Evolutionary conservation across 306 rosid species (phyloP).

Genomic region (Lathyrus oleraceus): DNA sequence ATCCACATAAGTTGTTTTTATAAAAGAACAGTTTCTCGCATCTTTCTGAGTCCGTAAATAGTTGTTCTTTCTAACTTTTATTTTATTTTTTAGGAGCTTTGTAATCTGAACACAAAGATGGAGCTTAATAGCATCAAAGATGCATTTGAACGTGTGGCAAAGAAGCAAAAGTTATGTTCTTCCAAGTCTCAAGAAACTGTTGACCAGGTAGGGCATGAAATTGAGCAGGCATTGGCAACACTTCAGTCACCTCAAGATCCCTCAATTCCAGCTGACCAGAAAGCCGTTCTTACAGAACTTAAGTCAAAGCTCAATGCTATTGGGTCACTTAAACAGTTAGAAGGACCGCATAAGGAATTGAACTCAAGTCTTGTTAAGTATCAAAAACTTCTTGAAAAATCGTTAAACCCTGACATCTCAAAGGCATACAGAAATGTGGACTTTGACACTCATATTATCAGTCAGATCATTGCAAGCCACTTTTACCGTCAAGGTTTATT

Average conservation of each 20-base stretch:
- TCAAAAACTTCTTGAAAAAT: slow-evolving; percentile 64
- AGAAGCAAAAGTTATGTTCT: slow-evolving; percentile 85
- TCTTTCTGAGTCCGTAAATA: slow-evolving; percentile 27
- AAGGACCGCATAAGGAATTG: slow-evolving; percentile 70
- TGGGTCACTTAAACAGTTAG: slow-evolving; percentile 58
- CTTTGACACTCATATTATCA: slow-evolving; percentile 65
- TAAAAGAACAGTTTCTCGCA: background rate
- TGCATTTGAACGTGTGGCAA: slow-evolving; percentile 78
- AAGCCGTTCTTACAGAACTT: slow-evolving; percentile 59
- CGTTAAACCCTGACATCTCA: slow-evolving; percentile 71
- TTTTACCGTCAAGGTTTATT: slow-evolving; percentile 67
- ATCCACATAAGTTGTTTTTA: slow-evolving; percentile 3
- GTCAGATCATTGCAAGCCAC: slow-evolving; percentile 71
- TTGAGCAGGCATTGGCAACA: slow-evolving; percentile 60
- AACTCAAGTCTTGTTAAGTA: slow-evolving; percentile 57
- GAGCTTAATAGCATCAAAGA: slow-evolving; percentile 76
- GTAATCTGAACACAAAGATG: slow-evolving; percentile 49
- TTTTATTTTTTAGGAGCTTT: slow-evolving; percentile 46
- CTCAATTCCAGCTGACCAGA: slow-evolving; percentile 50
- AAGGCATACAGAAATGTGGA: slow-evolving; percentile 81
- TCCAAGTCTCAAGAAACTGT: slow-evolving; percentile 74
- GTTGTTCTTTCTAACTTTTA: slow-evolving; percentile 33
- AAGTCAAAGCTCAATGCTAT: slow-evolving; percentile 58
- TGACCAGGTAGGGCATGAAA: slow-evolving; percentile 67
- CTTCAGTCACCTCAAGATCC: slow-evolving; percentile 54